These are phyloP conservation scores for Suillus paluster DNA, from an alignment of 768 basidiomycete genomes.

Conservation along the genomic window DNA sequence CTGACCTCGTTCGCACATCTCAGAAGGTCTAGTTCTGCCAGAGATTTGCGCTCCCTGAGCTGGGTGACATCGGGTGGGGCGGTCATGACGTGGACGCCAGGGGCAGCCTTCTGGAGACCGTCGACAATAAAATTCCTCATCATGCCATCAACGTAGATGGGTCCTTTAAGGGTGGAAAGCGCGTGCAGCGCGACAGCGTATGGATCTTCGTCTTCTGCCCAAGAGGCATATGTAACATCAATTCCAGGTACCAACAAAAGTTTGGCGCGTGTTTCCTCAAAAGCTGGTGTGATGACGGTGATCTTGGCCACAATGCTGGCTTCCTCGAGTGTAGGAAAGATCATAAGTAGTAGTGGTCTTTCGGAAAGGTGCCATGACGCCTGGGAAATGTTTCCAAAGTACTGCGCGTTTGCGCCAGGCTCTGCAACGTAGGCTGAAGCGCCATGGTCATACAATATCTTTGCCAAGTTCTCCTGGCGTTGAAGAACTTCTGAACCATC, in stretches of 20 bases:
- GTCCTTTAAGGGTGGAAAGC: slow-evolving; percentile 28
- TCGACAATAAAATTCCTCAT: slow-evolving; percentile 68
- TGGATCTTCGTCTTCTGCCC: slow-evolving; percentile 73
- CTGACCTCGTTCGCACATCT: slow-evolving; percentile 80
- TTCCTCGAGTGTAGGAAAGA: slow-evolving; percentile 46
- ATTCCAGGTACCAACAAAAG: slow-evolving; percentile 56
- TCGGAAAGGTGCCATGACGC: slow-evolving; percentile 75
- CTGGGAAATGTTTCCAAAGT: slow-evolving; percentile 72
- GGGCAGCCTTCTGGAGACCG: slow-evolving; percentile 54
- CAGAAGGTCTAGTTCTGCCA: slow-evolving; percentile 69
- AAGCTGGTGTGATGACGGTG: slow-evolving; percentile 73
- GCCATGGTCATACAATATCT: slow-evolving; percentile 49
- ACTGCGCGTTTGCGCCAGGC: slow-evolving; percentile 72
- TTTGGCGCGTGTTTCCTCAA: slow-evolving; percentile 75
- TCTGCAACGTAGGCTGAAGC: slow-evolving; percentile 79
- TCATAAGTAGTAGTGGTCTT: slow-evolving; percentile 72
- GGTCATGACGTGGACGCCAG: slow-evolving; percentile 43
- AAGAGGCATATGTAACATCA: slow-evolving; percentile 52
- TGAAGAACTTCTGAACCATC: slow-evolving; percentile 45
- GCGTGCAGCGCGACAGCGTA: slow-evolving; percentile 53
- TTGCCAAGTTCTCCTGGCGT: slow-evolving; percentile 61
- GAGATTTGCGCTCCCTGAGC: slow-evolving; percentile 76
- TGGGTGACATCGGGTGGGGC: slow-evolving; percentile 60
- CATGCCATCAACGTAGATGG: slow-evolving; percentile 63
- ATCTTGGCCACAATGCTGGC: slow-evolving; percentile 46